Percentiles rank a stretch among this genome's conserved stretches.
Evolutionary conservation across 2,329 filamentous ascomycete species (phyloP).

Genomic region (Fragosphaeria purpurea): DNA sequence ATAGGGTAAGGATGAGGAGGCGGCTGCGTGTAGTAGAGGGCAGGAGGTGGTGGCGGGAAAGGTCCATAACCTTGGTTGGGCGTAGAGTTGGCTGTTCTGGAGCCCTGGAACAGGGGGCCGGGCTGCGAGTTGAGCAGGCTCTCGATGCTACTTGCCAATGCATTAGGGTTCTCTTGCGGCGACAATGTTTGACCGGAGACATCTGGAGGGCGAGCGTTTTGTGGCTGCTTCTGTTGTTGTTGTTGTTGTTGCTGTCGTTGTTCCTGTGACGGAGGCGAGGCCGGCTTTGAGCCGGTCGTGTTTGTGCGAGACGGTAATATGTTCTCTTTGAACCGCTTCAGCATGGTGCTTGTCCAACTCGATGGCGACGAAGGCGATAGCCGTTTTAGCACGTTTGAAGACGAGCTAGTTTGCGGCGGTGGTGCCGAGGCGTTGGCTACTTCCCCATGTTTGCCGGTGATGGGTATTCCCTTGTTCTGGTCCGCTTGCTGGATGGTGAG

Average conservation of each 20-base stretch:
- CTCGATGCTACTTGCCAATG: slow-evolving; percentile 4
- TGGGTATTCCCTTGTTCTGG: neutral
- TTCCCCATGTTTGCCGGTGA: neutral
- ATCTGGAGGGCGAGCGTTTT: neutral
- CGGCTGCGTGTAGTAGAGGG: neutral
- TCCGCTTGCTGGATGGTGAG: slow-evolving; percentile 17
- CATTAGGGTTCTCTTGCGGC: neutral
- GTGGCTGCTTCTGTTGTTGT: neutral
- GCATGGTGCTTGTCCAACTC: slow-evolving; percentile 22
- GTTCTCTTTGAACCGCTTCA: slow-evolving; percentile 20
- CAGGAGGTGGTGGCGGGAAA: slow-evolving; percentile 18
- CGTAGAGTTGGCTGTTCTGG: slow-evolving; percentile 23
- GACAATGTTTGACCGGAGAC: too few species aligned
- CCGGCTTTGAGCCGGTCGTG: neutral
- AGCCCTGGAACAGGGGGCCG: slow-evolving; percentile 17
- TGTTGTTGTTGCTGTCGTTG: neutral
- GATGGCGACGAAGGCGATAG: slow-evolving; percentile 19
- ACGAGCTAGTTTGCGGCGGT: slow-evolving; percentile 1
- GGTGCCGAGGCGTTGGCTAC: too few species aligned
- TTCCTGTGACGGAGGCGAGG: neutral
- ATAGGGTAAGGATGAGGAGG: too few species aligned
- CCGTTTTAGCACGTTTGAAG: slow-evolving; percentile 16
- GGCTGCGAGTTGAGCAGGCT: slow-evolving; percentile 8
- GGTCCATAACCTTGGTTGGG: slow-evolving; percentile 18
- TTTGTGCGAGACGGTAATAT: slow-evolving; percentile 6